Conservation (phyloP, 768 basidiomycete genomes). For the Chalciporus piperatus region DNA sequence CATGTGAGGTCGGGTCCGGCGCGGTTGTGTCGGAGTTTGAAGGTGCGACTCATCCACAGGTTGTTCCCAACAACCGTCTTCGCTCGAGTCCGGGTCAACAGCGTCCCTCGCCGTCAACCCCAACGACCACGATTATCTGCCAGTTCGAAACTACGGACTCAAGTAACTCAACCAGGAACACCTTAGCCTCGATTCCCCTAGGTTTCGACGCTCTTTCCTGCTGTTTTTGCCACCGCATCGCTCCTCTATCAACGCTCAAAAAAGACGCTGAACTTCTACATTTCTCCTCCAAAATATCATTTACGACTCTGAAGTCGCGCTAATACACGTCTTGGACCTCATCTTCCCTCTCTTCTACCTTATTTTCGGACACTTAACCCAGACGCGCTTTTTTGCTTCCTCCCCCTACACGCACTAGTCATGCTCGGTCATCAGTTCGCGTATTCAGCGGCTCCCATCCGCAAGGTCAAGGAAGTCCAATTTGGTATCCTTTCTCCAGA, state of each 20-base stretch:
- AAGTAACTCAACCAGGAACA: no score
- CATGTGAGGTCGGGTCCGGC: constrained; percentile 23
- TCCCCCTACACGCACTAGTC: constrained; percentile 17
- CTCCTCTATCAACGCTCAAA: no score
- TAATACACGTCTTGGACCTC: no score
- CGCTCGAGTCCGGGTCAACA: constrained; percentile 16
- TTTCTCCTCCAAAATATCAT: no score
- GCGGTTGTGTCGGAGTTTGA: constrained; percentile 35
- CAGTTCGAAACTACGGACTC: no score
- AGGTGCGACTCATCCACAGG: constrained; percentile 31
- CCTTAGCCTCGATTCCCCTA: no score
- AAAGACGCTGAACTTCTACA: no score
- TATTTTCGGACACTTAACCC: no score
- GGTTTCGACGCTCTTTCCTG: no score
- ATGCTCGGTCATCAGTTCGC: constrained; percentile 92
- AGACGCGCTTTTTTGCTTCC: constrained; percentile 16
- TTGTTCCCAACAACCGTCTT: constrained; percentile 35
- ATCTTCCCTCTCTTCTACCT: no score
- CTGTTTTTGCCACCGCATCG: no score
- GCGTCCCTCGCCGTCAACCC: constrained; percentile 11
- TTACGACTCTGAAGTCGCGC: no score
- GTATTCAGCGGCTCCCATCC: constrained; percentile 89
- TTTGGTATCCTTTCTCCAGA: constrained; percentile 99
- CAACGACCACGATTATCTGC: constrained; percentile 6
- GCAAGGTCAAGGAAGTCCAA: constrained; percentile 96